Conservation (phyloP, 2,329 filamentous ascomycete genomes). For the Diplodia sapinea region DNA sequence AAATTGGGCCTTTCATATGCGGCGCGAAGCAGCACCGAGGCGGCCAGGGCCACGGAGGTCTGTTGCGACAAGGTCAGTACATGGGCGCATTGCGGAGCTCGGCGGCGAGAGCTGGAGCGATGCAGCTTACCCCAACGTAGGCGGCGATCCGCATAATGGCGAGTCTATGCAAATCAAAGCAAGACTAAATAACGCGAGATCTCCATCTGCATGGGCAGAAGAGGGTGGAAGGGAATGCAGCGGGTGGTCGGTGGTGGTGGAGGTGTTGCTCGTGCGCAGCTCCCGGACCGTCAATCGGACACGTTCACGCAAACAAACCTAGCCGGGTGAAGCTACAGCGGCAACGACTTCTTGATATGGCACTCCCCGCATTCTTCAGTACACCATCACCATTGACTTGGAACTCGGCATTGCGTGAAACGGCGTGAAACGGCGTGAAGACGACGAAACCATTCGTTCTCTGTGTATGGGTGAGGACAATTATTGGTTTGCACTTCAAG, state of each 20-base stretch:
- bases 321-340: slow-evolving; percentile 28
- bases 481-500: too few relatives aligned
- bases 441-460: too few relatives aligned
- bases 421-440: too few relatives aligned
- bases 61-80: slow-evolving; percentile 20
- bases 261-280: slow-evolving; percentile 22
- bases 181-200: slow-evolving; percentile 15
- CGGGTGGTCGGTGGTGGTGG: slow-evolving; percentile 5
- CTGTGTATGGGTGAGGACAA: background rate
- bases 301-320: slow-evolving; percentile 26
- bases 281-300: slow-evolving; percentile 25
- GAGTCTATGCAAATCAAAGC: slow-evolving; percentile 23
- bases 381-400: too few relatives aligned
- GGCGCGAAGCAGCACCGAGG: slow-evolving; percentile 82
- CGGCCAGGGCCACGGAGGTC: slow-evolving; percentile 78
- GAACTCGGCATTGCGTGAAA: too few relatives aligned
- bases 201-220: slow-evolving; percentile 28
- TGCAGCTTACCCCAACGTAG: slow-evolving; percentile 32
- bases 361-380: background rate
- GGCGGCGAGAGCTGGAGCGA: slow-evolving; percentile 6
- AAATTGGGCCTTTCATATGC: slow-evolving; percentile 97
- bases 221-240: background rate
- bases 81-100: slow-evolving; percentile 5
- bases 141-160: slow-evolving; percentile 30
- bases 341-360: slow-evolving; percentile 1